A percentile compares a stretch with the other conserved stretches of the same genome.
phyloP scores from a whole-genome alignment of 345 rosid genomes.

The Hibiscus mutabilis region DNA sequence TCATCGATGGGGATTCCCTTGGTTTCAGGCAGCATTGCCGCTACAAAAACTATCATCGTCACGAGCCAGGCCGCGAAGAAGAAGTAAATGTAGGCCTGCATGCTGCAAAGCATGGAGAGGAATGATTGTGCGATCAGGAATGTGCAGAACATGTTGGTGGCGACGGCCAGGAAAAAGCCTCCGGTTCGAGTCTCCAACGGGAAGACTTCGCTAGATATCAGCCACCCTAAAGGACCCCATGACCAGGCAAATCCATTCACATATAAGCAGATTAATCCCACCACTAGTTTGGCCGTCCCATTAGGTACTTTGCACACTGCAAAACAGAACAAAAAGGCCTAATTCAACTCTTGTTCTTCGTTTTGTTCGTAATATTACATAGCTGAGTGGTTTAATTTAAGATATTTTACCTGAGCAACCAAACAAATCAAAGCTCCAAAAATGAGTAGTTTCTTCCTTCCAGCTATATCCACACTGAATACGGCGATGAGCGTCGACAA shows the following conservation, averaged over 20 bases:
- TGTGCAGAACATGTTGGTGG: slow-evolving; percentile 46
- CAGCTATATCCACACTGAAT: slow-evolving; percentile 29
- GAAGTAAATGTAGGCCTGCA: slow-evolving; percentile 47
- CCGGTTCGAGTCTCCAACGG: slow-evolving; percentile 49
- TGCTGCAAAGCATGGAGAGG: slow-evolving; percentile 39
- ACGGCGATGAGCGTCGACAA: slow-evolving; percentile 26
- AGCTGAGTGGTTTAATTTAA: not conserved
- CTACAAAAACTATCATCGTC: slow-evolving; percentile 23
- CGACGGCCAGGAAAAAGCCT: slow-evolving; percentile 48
- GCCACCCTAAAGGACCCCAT: slow-evolving; percentile 73
- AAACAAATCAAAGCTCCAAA: slow-evolving; percentile 30
- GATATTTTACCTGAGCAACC: not conserved
- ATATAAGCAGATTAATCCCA: slow-evolving; percentile 41
- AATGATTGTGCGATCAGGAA: slow-evolving; percentile 57
- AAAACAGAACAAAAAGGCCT: not conserved
- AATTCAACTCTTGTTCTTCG: not conserved
- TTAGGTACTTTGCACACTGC: not conserved
- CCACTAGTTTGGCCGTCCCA: not conserved
- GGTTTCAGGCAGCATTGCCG: slow-evolving; percentile 49
- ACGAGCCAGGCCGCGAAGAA: slow-evolving; percentile 45
- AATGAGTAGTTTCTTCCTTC: slow-evolving; percentile 34
- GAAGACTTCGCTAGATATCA: slow-evolving; percentile 58
- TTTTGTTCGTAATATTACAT: not conserved
- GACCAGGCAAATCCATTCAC: slow-evolving; percentile 70
- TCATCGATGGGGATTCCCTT: slow-evolving; percentile 56